These are phyloP conservation scores for Ochetophila trinervis DNA, from an alignment of 306 rosid species.

Conservation along the genomic window DNA sequence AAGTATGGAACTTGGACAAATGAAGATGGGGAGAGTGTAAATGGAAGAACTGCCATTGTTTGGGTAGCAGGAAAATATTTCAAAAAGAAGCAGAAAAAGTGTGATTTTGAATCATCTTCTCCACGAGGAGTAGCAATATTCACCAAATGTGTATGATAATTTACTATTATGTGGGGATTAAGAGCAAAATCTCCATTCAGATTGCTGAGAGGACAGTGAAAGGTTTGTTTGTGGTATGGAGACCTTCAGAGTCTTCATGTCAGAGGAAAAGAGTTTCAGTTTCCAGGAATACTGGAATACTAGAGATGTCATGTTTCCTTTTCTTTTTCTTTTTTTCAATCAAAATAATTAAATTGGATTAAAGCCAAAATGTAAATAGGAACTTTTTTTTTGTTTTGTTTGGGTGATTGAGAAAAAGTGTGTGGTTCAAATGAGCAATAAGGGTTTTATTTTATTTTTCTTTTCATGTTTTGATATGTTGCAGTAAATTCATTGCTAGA, in stretches of 20 bases:
- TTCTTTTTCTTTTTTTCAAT: conserved; percentile 1
- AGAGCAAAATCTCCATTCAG: no score
- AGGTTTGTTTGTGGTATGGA: no score
- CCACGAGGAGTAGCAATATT: no score
- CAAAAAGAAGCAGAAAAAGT: not conserved
- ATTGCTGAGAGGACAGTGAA: conserved; percentile 4
- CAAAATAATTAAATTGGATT: not conserved
- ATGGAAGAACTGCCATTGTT: conserved; percentile 23
- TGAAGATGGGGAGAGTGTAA: not conserved
- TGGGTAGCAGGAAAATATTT: not conserved
- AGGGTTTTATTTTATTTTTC: conserved; percentile 2
- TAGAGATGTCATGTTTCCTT: no score
- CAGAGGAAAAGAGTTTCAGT: not conserved
- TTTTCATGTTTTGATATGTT: conserved; percentile 18
- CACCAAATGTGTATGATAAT: not conserved
- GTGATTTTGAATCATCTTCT: not conserved
- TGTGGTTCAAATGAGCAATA: conserved; percentile 14
- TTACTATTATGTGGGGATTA: no score
- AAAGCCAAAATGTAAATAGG: not conserved
- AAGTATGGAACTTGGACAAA: no score
- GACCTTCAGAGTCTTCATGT: conserved; percentile 1
- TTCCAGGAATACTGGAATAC: not conserved
- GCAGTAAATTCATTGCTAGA: conserved; percentile 6
- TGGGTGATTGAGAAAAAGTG: conserved; percentile 5
- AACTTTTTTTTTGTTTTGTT: not conserved